Base-by-base conservation (phyloP, 805 yeast species). In the Starmerella cellae region DNA sequence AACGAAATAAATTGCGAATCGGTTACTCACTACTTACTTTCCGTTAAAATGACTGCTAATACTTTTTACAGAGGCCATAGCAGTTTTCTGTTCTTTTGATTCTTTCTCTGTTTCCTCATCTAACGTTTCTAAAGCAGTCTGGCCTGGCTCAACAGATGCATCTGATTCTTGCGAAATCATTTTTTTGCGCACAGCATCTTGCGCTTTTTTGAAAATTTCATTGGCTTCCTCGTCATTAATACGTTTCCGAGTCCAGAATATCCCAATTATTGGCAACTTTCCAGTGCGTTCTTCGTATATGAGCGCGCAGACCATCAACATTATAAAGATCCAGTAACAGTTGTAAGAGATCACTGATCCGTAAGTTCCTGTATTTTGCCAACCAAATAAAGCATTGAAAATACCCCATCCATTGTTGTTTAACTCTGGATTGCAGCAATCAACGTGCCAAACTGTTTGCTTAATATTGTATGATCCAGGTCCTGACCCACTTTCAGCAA, bases 351-450 rank as follows among this genome's bases (percentile, higher is more conserved):
- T 66, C 46, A 88, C 87, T 4, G 95, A 83, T 44, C 96, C 95
- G 60, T 82, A 73, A 51, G 94, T 84, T 46, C 95, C 97, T 41
- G 94, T 74, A 65, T 88, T 88, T 67, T 85, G 95, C 98, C 98
- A 88, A 49, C 97, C 98, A 50, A 88, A 68, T 44, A 88, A 63
- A 22, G 96, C 83, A 59, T 88, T 88, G 72, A 88, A 88, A 48
- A 88, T 77, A 73, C 85, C 95, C 97, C 97, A 88, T 67, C 96
- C 97, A 36, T 52, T 54, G 64, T 80, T 88, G 45, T 71, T 68
- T 21, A 49, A 38, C 62, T 80, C 87, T 36, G 96, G 96, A 64
- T 85, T 85, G 69, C 97, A 88, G 67, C 96, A 88, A 71, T 88
- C 85, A 48, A 88, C 93, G 66, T 88, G 98, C 87, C 95, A 88